Evolutionary conservation across 2,329 filamentous ascomycete species (phyloP), one percentile per base, ranked within the genome.

Genomic region (Myriosclerotinia scirpicola): DNA sequence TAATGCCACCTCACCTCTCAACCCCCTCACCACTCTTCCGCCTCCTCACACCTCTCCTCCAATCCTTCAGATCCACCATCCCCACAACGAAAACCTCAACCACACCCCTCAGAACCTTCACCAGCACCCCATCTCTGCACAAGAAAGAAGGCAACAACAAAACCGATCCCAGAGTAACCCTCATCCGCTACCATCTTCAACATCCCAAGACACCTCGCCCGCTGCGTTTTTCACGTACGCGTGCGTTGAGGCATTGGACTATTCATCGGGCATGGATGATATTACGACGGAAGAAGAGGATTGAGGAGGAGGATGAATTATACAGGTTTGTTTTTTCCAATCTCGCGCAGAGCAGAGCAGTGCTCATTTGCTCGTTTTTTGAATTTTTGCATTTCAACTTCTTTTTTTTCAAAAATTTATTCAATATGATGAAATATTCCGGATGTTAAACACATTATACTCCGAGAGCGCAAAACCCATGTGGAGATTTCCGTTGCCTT

Each of bases 191-290:
- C 80, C 86, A 88, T 78, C 85, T 91, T 72, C 80, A 84, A 74
- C 89, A 91, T 78, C 87, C 88, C 2, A 79, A 84, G 40, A 90
- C 86, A 8, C 89, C 88, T 0, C 86, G 88, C 15, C 93, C 95
- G 0, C 86, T 99, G 71, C 90, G 92, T 74, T 93, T 98, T 85
- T 92, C 87, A 52, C 92, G 94, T 73, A 90, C 90, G 79, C 89
- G 95, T 66, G 86, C 88, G 79, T 87, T 99, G 71, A 91, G 95
- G 56, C 95, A 99, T 83, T 99, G 95, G 95, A 98, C 95, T 62
- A 98, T 99, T 79, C 93, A 98, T 83, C 93, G 95, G 73, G 94
- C 94, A 30, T 98, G 93, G 92, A 84, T 91, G 74, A 83, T 98
- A 40, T 90, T 90, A 80, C 87, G 89, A 74, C 85, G 88, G 72